Evolutionary conservation across 83 land plant species (phyloP).

Genomic region (Thuja plicata): DNA sequence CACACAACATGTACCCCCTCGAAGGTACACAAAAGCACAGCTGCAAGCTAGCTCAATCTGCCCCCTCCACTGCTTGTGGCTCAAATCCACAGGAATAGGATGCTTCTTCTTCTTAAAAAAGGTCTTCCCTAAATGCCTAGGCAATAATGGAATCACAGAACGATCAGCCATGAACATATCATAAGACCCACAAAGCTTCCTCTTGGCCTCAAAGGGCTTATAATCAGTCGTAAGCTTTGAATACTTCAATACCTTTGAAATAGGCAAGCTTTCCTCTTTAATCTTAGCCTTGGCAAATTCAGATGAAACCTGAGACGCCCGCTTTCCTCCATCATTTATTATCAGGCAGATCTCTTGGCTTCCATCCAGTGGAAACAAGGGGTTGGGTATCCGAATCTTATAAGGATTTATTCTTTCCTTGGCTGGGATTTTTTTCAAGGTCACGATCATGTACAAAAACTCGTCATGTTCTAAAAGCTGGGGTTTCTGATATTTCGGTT

Average conservation of each 20-base stretch:
- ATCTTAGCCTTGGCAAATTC: conserved; percentile 37
- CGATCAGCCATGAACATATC: conserved; percentile 77
- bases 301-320: conserved; percentile 20
- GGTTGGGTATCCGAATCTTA: conserved; percentile 70
- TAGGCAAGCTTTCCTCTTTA: conserved; percentile 27
- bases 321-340: conserved; percentile 50
- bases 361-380: conserved; percentile 34
- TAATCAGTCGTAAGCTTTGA: conserved; percentile 67
- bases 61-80: conserved; percentile 54
- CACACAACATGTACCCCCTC: conserved; percentile 72
- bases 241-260: conserved; percentile 58
- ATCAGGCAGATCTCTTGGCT: conserved; percentile 63
- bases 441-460: conserved; percentile 58
- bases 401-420: conserved; percentile 44
- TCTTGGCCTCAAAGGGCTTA: conserved; percentile 59
- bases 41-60: conserved; percentile 54
- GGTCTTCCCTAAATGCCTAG: conserved; percentile 59
- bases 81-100: conserved; percentile 68
- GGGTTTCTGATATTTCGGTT: conserved; percentile 38
- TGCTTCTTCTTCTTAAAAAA: conserved; percentile 85
- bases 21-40: conserved; percentile 60
- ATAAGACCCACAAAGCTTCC: conserved; percentile 83
- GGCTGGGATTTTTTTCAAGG: conserved; percentile 67
- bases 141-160: conserved; percentile 51
- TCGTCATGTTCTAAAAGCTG: conserved; percentile 71